Base-by-base conservation (phyloP, 1,284 basidiomycete genomes). In the Butyriboletus appendiculatus region DNA sequence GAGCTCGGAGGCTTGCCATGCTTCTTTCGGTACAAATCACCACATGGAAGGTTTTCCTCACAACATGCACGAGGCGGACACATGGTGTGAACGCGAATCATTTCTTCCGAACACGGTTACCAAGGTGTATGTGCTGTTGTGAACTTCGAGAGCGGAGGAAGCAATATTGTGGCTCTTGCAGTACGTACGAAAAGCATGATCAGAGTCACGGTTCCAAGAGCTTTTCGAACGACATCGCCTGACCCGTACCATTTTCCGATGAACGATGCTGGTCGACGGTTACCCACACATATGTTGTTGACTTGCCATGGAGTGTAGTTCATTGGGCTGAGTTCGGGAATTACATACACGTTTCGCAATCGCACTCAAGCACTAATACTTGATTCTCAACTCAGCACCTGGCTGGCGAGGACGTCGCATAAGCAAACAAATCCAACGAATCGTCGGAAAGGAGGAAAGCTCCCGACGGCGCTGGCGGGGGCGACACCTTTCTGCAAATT, bases 371-470 rank as follows among this genome's bases (percentile, higher is more conserved):
- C 32, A 32, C 8, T 32, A 38, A 37, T 35, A 24, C 24, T 38
- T 11, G 30, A 10, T n/a, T 32, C 46, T 44, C 37, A 16, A 49
- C 49, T 66, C 48, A 68, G 53, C n/a, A 57, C 42, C 57, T 58
- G 12, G 45, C 24, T 10, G 65, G 70, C 8, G 73, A 72, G 43
- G 66, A 68, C 35, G 66, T 67, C 33, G 62, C 46, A 58, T 71
- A 76, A 14, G 76, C 73, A 63, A 83, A 82, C 51, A 83, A 64
- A 63, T 83, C 71, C 56, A 83, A 64, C 9, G 71, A 74, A 58
- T 83, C 81, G 51, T 83, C 81, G 15, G 81, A 84, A 39, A 69
- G 67, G 15, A 52, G 45, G 24, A 59, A 41, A 40, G 24, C 45
- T 12, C 18, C 16, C 22, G 48, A 41, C 9, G 64, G 52, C 45